Evolutionary conservation across 192 early-diverging fungal genomes (phyloP), one percentile per base, ranked within the genome.

Genomic region (Backusella morwellensis): DNA sequence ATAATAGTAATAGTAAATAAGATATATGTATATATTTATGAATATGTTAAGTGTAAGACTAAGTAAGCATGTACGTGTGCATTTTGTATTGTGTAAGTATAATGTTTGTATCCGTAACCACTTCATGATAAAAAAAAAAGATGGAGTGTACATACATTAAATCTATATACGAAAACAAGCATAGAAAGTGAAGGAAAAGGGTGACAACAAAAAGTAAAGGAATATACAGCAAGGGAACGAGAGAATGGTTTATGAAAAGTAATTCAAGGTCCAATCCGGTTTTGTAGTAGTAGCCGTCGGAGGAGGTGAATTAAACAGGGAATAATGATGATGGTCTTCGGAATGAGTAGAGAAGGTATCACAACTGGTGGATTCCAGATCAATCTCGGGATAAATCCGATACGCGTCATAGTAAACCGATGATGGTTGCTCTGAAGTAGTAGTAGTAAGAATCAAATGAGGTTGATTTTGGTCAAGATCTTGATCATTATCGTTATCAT

Each of bases 321-420:
- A 63, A 26, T 63, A 63, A 11, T 63, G 23, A 12, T 63, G 56
- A n/a, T 63, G 56, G 23, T 63, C 56, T 63, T 63, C 56, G 1
- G 56, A 63, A 63, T 63, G 56, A 12, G 56, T 63, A 63, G 56
- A 63, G 26, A 63, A 63, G 56, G 56, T 63, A 63, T 63, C 56
- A 63, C 56, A 63, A 63, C 56, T 63, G 11, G 56, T 63, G 12
- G 56, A 63, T 12, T 63, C 56, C 23, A 63, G 21, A 63, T 63
- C 56, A 63, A 26, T 63, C 12, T 63, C 56, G 56, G 56, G 26
- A 29, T 63, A 63, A 63, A 63, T 29, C 23, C 56, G 56, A 63
- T 63, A 63, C 56, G 56, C 56, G 56, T 63, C 56, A 26, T 63
- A 63, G 9, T 63, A 63, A 63, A 63, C 23, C 26, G 56, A 63